These are phyloP conservation scores for Coemansia sp. DNA, from an alignment of 371 early-diverging fungal genomes.

Conservation along the genomic window DNA sequence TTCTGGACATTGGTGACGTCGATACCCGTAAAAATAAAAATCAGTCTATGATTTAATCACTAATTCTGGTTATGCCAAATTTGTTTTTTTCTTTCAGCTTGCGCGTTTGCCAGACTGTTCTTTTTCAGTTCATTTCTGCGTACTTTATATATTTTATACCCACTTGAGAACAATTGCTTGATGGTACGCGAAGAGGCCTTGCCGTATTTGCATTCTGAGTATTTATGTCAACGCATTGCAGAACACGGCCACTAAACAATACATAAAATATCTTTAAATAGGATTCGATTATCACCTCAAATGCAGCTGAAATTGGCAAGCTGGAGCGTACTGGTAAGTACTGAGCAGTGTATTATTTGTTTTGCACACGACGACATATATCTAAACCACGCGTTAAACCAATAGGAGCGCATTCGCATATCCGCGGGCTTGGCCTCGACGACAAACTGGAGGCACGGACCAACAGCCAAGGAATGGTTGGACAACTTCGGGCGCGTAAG, in stretches of 20 bases:
- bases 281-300: constrained; percentile 52
- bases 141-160: constrained; percentile 1
- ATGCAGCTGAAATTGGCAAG: constrained; percentile 55
- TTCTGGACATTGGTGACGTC: neutral
- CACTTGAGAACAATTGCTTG: neutral
- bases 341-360: neutral
- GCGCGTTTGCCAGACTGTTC: neutral
- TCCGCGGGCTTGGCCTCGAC: constrained; percentile 85
- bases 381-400: neutral
- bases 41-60: neutral
- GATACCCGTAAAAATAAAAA: neutral
- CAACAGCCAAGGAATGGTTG: constrained; percentile 95
- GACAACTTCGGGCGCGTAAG: constrained; percentile 91
- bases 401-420: constrained; percentile 96
- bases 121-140: neutral
- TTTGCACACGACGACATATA: neutral
- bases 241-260: too few species aligned
- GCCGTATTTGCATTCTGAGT: neutral
- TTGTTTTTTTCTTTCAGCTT: neutral
- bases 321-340: constrained; percentile 58
- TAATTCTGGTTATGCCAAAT: neutral
- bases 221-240: neutral
- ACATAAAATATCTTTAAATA: neutral
- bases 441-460: constrained; percentile 84
- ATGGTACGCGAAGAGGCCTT: neutral